phyloP scores from a whole-genome alignment of 805 yeast genomes.

The Clavispora fructus region DNA sequence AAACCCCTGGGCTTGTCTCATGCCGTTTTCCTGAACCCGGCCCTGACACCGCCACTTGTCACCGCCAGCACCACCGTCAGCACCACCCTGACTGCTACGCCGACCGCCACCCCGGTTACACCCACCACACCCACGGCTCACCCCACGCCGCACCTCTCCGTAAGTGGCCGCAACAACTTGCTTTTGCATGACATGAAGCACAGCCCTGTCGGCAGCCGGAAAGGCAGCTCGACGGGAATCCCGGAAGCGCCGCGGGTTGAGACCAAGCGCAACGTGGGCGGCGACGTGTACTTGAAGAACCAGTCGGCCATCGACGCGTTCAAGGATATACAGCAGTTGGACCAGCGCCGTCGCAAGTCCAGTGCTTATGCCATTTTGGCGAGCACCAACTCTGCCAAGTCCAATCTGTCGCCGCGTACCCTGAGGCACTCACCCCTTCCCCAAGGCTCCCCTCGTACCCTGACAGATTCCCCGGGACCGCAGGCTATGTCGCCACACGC shows the following conservation, averaged over 20 bases:
- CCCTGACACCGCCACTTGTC: not conserved
- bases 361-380: slow-evolving; percentile 6
- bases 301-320: slow-evolving; percentile 40
- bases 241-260: slow-evolving; percentile 41
- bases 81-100: slow-evolving; percentile 1
- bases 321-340: slow-evolving; percentile 38
- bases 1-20: not conserved
- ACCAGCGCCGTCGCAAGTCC: slow-evolving; percentile 33
- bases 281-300: slow-evolving; percentile 38
- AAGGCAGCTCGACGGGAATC: slow-evolving; percentile 16
- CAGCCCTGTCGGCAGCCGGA: slow-evolving; percentile 15
- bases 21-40: not conserved
- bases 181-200: slow-evolving; percentile 32
- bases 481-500: not conserved
- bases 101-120: slow-evolving; percentile 3
- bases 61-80: not conserved
- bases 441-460: not conserved
- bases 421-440: not conserved
- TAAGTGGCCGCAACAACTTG: slow-evolving; percentile 4
- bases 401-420: not conserved
- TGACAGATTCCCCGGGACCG: not conserved
- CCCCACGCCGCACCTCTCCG: slow-evolving; percentile 19
- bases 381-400: not conserved
- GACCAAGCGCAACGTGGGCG: slow-evolving; percentile 42
- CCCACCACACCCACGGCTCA: not conserved